Conservation (phyloP, 2,329 filamentous ascomycete species). For the Monilinia fructicola region DNA sequence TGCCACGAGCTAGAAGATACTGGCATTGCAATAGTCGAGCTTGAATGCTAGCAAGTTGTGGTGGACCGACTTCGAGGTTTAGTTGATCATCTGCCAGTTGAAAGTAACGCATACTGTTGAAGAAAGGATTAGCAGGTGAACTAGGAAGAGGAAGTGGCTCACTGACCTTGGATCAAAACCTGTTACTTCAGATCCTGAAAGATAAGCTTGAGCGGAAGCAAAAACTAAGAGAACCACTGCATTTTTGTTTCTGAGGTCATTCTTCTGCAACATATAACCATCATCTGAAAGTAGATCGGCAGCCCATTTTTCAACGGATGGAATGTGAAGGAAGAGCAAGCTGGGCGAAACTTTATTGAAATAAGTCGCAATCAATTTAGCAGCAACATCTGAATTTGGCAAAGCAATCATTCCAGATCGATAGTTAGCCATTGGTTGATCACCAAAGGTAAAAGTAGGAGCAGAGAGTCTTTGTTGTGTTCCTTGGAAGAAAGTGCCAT, state of each 20-base stretch:
- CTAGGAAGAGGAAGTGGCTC: not conserved
- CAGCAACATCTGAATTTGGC: conserved; percentile 24
- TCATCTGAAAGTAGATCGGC: conserved; percentile 48
- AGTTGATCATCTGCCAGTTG: conserved; percentile 38
- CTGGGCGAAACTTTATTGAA: conserved; percentile 61
- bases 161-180: not conserved
- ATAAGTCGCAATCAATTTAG: conserved; percentile 48
- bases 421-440: conserved; percentile 46
- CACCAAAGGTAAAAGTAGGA: conserved; percentile 39
- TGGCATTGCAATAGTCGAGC: conserved; percentile 44
- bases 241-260: conserved; percentile 40
- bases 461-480: conserved; percentile 31
- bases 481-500: not conserved
- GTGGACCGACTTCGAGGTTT: conserved; percentile 39
- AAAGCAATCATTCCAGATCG: conserved; percentile 47
- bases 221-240: conserved; percentile 51
- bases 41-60: conserved; percentile 42
- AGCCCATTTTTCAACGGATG: conserved; percentile 52
- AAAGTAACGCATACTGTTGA: conserved; percentile 31
- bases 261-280: conserved; percentile 45
- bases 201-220: conserved; percentile 48
- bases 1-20: conserved; percentile 40
- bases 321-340: conserved; percentile 57
- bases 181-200: not conserved
- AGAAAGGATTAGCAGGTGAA: conserved; percentile 21